Conservation (phyloP, 2,329 filamentous ascomycete species). For the Pseudocercospora musae region DNA sequence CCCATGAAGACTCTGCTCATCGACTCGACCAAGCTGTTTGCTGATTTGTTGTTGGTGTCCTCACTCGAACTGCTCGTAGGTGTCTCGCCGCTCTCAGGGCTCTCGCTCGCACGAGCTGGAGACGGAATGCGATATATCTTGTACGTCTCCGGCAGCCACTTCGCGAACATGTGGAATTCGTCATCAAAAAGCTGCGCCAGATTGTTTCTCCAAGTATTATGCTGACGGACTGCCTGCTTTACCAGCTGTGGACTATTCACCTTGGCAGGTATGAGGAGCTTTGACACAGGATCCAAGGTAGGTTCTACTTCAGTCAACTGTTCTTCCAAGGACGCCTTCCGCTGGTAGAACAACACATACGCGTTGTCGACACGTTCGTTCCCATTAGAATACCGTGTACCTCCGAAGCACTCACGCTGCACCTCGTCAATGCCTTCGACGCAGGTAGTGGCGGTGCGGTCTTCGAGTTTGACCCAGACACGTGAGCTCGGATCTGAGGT, state of each 20-base stretch:
- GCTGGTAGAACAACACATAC: slow-evolving; percentile 97
- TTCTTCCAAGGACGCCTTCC: slow-evolving; percentile 13
- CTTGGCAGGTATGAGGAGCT: slow-evolving; percentile 16
- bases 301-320: slow-evolving; percentile 9
- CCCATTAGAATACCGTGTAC: slow-evolving; percentile 56
- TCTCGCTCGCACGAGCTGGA: neutral
- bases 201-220: slow-evolving; percentile 19
- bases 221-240: slow-evolving; percentile 8
- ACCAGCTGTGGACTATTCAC: slow-evolving; percentile 11
- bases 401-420: slow-evolving; percentile 68
- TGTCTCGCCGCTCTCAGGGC: neutral
- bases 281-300: slow-evolving; percentile 7
- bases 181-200: slow-evolving; percentile 27
- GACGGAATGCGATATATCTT: neutral
- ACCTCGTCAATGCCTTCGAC: slow-evolving; percentile 63
- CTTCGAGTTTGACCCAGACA: slow-evolving; percentile 91
- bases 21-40: neutral
- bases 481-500: slow-evolving; percentile 47
- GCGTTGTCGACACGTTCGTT: slow-evolving; percentile 61
- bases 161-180: slow-evolving; percentile 21
- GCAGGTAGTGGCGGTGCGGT: slow-evolving; percentile 75
- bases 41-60: neutral
- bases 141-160: slow-evolving; percentile 20
- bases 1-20: slow-evolving; percentile 7
- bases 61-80: neutral